These are phyloP conservation scores for Coprinopsis marcescibilis DNA, from an alignment of 768 basidiomycete species.

Conservation along the genomic window DNA sequence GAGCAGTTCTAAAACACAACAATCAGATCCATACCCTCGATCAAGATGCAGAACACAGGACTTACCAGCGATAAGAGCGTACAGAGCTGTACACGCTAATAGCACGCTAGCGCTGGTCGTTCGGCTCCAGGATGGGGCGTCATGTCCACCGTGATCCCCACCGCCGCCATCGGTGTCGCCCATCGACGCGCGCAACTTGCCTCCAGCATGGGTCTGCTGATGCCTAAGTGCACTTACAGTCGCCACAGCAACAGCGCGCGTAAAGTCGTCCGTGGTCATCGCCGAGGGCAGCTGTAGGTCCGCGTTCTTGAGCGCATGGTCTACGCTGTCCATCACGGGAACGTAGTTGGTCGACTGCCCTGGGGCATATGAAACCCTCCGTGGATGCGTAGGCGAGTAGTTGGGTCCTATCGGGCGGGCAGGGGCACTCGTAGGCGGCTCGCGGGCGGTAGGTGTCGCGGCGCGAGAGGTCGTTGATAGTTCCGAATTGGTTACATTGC, in stretches of 20 bases:
- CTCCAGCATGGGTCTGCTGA: constrained; percentile 57
- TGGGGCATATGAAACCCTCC: constrained; percentile 54
- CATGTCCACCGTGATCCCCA: constrained; percentile 85
- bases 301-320: constrained; percentile 65
- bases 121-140: constrained; percentile 95
- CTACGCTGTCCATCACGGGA: constrained; percentile 74
- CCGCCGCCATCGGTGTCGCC: constrained; percentile 46
- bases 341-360: constrained; percentile 34
- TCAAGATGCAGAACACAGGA: constrained; percentile 10
- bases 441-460: constrained; percentile 19
- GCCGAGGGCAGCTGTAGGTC: constrained; percentile 55
- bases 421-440: too few relatives aligned
- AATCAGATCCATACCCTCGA: neutral
- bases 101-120: constrained; percentile 85
- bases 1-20: constrained; percentile 64
- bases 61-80: constrained; percentile 93
- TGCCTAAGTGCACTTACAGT: constrained; percentile 88
- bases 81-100: constrained; percentile 83
- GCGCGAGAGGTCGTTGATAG: constrained; percentile 30
- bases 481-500: constrained; percentile 34
- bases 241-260: constrained; percentile 88
- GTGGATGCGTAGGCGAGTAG: constrained; percentile 39
- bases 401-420: constrained; percentile 5
- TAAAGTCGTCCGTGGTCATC: constrained; percentile 84
- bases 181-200: constrained; percentile 37